Percentiles rank a stretch among this genome's conserved stretches.
phyloP scores from a whole-genome alignment of 805 yeast species.

The Candida krabiensis region DNA sequence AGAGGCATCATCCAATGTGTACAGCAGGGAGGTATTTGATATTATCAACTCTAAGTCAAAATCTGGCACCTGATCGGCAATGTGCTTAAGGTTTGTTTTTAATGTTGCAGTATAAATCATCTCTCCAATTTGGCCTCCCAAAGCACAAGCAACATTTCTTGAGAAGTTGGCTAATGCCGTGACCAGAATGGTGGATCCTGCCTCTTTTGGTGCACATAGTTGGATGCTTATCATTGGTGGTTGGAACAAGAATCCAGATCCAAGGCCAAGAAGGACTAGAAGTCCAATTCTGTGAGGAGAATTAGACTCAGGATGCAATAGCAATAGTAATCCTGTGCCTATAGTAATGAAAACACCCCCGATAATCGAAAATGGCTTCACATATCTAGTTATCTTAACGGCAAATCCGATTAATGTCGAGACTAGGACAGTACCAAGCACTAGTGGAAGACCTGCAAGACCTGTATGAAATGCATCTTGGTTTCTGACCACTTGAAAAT shows the following conservation, averaged over 20 bases:
- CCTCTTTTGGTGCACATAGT: slow-evolving; percentile 49
- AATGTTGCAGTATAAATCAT: slow-evolving; percentile 37
- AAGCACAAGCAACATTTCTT: slow-evolving; percentile 46
- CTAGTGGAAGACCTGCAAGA: slow-evolving; percentile 42
- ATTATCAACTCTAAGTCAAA: slow-evolving; percentile 1
- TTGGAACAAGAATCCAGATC: slow-evolving; percentile 47
- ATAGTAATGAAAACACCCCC: slow-evolving; percentile 39
- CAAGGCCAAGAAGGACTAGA: slow-evolving; percentile 45
- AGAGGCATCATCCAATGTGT: slow-evolving; percentile 10
- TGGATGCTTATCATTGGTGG: slow-evolving; percentile 43
- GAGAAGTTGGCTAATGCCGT: slow-evolving; percentile 45
- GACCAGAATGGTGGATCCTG: slow-evolving; percentile 49
- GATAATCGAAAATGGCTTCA: slow-evolving; percentile 41
- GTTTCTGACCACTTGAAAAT: slow-evolving; percentile 49
- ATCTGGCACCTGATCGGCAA: slow-evolving; percentile 1
- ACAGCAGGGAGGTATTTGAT: slow-evolving; percentile 3
- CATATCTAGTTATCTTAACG: slow-evolving; percentile 38
- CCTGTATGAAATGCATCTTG: slow-evolving; percentile 47
- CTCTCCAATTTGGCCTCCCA: slow-evolving; percentile 44
- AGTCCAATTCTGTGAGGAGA: slow-evolving; percentile 41
- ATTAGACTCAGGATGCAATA: slow-evolving; percentile 41
- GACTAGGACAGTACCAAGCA: slow-evolving; percentile 40
- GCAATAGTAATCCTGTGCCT: slow-evolving; percentile 44
- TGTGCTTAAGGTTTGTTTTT: slow-evolving; percentile 17
- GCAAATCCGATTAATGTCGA: slow-evolving; percentile 39